A percentile compares a stretch with the other conserved stretches of the same genome.
These are phyloP conservation scores for Acanthamoeba healyi DNA, from an alignment of 208 protist genomes.

Conservation along the genomic window DNA sequence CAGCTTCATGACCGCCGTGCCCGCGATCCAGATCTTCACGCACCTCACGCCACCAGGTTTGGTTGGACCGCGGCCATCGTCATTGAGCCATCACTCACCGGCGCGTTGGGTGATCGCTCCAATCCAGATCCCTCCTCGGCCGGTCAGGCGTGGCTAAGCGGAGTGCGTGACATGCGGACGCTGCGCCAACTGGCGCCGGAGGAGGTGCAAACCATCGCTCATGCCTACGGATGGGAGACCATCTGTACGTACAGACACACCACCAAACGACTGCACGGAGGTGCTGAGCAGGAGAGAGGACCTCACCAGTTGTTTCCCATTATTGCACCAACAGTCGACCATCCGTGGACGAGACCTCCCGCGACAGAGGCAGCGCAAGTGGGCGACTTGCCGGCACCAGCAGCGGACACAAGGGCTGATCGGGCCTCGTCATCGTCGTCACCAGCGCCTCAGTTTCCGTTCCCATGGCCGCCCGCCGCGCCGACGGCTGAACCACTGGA, in stretches of 20 bases:
- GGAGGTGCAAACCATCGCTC: neutral
- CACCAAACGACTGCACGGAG: no score
- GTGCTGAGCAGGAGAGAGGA: no score
- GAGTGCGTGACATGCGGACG: constrained; percentile 28
- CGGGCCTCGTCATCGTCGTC: neutral
- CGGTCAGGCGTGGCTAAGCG: constrained; percentile 10
- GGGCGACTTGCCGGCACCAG: no score
- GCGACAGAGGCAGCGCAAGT: no score
- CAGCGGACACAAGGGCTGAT: neutral
- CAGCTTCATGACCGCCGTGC: neutral
- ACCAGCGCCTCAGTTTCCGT: neutral
- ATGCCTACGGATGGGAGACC: constrained; percentile 11
- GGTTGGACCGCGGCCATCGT: no score
- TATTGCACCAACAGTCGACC: neutral
- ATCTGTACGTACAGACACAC: constrained; percentile 49
- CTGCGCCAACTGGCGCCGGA: neutral
- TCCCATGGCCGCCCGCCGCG: neutral
- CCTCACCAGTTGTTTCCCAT: no score
- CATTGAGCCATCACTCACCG: no score
- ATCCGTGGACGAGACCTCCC: neutral
- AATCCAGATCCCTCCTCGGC: neutral
- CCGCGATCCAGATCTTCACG: neutral
- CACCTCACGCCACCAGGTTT: constrained; percentile 9
- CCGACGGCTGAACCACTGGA: neutral
- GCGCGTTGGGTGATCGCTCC: no score